Conservation (phyloP, 2,329 filamentous ascomycete species). For the Didymella arachidicola region DNA sequence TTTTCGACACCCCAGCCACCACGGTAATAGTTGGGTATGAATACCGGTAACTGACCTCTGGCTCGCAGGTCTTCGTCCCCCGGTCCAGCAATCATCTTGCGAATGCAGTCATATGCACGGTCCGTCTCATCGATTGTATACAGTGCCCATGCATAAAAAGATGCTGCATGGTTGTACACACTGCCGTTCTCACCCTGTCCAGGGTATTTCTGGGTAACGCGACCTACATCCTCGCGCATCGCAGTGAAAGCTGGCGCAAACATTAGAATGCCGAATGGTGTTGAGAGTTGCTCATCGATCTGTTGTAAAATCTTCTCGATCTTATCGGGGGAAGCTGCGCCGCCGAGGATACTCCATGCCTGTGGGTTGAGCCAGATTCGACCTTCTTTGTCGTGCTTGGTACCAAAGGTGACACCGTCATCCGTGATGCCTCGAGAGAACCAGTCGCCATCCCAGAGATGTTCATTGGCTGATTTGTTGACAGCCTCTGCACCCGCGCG, state of each 20-base stretch:
- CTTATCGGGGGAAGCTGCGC: slow-evolving; percentile 57
- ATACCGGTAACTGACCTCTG: slow-evolving; percentile 64
- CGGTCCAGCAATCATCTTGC: slow-evolving; percentile 64
- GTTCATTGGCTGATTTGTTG: slow-evolving; percentile 60
- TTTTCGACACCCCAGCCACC: slow-evolving; percentile 41
- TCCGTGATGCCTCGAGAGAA: slow-evolving; percentile 66
- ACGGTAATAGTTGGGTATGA: slow-evolving; percentile 66
- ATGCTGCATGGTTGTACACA: slow-evolving; percentile 65
- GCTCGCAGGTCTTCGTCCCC: slow-evolving; percentile 60
- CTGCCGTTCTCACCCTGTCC: slow-evolving; percentile 66
- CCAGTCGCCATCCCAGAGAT: slow-evolving; percentile 66
- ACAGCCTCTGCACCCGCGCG: slow-evolving; percentile 56
- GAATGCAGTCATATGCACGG: slow-evolving; percentile 60
- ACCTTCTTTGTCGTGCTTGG: slow-evolving; percentile 60
- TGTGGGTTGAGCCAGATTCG: slow-evolving; percentile 68
- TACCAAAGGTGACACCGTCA: slow-evolving; percentile 62
- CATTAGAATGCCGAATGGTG: slow-evolving; percentile 64
- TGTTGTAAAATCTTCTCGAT: slow-evolving; percentile 57
- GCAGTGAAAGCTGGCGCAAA: slow-evolving; percentile 62
- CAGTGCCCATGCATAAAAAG: slow-evolving; percentile 64
- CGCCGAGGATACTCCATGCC: slow-evolving; percentile 63
- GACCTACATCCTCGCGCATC: slow-evolving; percentile 67
- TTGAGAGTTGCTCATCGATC: slow-evolving; percentile 61
- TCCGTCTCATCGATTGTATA: slow-evolving; percentile 61
- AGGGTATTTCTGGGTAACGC: slow-evolving; percentile 66